Conservation (phyloP, 345 rosid species). For the Eucalyptus fibrosa region DNA sequence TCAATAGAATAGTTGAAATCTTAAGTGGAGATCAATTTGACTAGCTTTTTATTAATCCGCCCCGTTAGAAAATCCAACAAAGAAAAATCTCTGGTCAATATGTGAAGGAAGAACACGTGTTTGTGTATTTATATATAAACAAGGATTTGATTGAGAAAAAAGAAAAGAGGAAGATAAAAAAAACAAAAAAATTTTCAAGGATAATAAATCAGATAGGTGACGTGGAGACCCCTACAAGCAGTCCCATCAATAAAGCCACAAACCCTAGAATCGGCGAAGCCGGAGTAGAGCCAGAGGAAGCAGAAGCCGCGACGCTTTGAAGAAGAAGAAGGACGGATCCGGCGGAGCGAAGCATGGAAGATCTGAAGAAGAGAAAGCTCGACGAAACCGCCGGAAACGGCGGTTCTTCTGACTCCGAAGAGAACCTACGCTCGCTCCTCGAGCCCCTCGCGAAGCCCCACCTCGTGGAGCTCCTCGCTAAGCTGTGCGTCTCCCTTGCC, state of each 20-base stretch:
- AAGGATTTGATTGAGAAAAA: neutral
- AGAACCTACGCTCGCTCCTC: constrained; percentile 38
- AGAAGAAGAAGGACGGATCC: neutral
- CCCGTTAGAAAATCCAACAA: too few relatives aligned
- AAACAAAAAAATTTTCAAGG: neutral
- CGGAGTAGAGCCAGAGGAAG: neutral
- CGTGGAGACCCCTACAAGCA: neutral
- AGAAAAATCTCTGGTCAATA: too few relatives aligned
- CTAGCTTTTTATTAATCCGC: too few relatives aligned
- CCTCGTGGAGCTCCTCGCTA: constrained; percentile 58
- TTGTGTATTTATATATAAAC: neutral
- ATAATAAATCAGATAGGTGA: neutral
- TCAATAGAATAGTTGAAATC: too few relatives aligned
- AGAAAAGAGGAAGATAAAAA: neutral
- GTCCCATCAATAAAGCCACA: neutral
- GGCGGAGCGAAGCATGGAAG: constrained; percentile 18
- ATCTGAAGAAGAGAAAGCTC: constrained; percentile 46
- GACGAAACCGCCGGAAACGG: constrained; percentile 22
- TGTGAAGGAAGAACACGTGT: too few relatives aligned
- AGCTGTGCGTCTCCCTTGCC: neutral
- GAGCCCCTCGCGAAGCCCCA: constrained; percentile 56
- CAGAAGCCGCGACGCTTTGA: neutral
- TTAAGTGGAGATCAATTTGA: too few relatives aligned
- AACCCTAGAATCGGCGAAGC: neutral
- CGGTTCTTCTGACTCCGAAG: constrained; percentile 8